Evolutionary conservation across 2,329 filamentous ascomycete genomes (phyloP).

Genomic region (Aureobasidium sp.): DNA sequence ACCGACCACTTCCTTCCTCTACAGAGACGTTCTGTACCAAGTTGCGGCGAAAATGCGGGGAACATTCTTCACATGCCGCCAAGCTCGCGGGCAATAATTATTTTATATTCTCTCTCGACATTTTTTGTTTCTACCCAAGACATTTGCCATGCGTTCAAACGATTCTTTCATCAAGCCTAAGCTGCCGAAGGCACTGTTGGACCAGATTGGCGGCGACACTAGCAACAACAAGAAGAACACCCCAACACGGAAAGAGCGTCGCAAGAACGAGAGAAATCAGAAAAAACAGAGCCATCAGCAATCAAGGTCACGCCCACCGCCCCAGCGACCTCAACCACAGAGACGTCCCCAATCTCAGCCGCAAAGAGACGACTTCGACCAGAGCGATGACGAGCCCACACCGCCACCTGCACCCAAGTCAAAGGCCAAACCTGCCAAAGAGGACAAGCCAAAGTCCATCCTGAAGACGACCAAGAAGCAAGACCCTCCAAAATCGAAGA

Average conservation of each 20-base stretch:
- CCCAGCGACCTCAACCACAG: slow-evolving; percentile 15
- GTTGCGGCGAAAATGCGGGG: not conserved
- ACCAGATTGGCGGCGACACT: slow-evolving; percentile 34
- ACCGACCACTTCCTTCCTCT: not conserved
- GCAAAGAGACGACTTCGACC: slow-evolving; percentile 24
- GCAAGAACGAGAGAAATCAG: slow-evolving; percentile 58
- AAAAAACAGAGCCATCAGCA: slow-evolving; percentile 46
- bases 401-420: not conserved
- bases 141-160: slow-evolving; percentile 30
- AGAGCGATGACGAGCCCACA: slow-evolving; percentile 29
- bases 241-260: slow-evolving; percentile 36
- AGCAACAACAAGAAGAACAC: slow-evolving; percentile 20
- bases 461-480: slow-evolving; percentile 26
- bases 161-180: slow-evolving; percentile 31
- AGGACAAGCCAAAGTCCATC: slow-evolving; percentile 31
- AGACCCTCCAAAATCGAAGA: slow-evolving; percentile 11
- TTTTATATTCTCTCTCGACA: slow-evolving; percentile 2
- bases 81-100: slow-evolving; percentile 8
- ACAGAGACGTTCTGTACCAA: not conserved
- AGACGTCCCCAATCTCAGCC: slow-evolving; percentile 20
- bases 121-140: not conserved
- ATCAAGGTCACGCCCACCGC: slow-evolving; percentile 15
- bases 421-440: slow-evolving; percentile 18
- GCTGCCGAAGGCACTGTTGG: slow-evolving; percentile 40
- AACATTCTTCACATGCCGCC: slow-evolving; percentile 6